These are phyloP conservation scores for Termitomyces sp. DNA, from an alignment of 768 basidiomycete species.

Conservation along the genomic window DNA sequence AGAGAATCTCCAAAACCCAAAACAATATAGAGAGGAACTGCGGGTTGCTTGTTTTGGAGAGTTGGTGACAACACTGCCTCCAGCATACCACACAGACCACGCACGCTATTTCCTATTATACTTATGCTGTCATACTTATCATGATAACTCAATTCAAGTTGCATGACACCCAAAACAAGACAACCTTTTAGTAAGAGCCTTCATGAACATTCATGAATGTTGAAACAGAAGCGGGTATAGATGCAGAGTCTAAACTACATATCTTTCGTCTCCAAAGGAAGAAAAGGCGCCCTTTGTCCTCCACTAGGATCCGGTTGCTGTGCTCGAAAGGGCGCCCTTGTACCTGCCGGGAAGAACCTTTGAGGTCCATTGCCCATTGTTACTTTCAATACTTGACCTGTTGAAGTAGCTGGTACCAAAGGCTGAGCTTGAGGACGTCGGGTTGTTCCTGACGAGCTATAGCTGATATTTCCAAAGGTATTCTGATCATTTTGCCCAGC, in stretches of 20 bases:
- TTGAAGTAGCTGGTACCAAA: slow-evolving; percentile 6
- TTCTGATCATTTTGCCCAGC: slow-evolving; percentile 7
- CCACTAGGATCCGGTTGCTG: slow-evolving; percentile 17
- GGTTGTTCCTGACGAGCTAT: slow-evolving; percentile 5
- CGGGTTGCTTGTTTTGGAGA: slow-evolving; percentile 6
- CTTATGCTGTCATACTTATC: neutral
- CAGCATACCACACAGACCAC: neutral
- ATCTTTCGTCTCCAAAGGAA: slow-evolving; percentile 18
- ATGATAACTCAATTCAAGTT: neutral
- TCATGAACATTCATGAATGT: neutral
- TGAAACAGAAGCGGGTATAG: neutral
- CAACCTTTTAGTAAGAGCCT: neutral
- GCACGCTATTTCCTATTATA: neutral
- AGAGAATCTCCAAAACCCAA: neutral
- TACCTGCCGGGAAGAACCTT: slow-evolving; percentile 15
- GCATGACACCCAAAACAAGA: neutral
- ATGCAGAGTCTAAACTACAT: slow-evolving; percentile 4
- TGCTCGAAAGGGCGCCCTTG: slow-evolving; percentile 22
- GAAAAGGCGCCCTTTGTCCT: slow-evolving; percentile 51
- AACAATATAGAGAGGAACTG: neutral
- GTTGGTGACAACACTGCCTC: slow-evolving; percentile 5
- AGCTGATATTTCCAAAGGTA: slow-evolving; percentile 2
- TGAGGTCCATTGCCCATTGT: slow-evolving; percentile 16
- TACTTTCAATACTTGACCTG: slow-evolving; percentile 9
- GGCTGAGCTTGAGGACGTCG: slow-evolving; percentile 9